Evolutionary conservation across 495 filamentous ascomycete species (phyloP), one percentile per base, ranked within the genome.

Genomic region (Talaromyces trachyspermus): DNA sequence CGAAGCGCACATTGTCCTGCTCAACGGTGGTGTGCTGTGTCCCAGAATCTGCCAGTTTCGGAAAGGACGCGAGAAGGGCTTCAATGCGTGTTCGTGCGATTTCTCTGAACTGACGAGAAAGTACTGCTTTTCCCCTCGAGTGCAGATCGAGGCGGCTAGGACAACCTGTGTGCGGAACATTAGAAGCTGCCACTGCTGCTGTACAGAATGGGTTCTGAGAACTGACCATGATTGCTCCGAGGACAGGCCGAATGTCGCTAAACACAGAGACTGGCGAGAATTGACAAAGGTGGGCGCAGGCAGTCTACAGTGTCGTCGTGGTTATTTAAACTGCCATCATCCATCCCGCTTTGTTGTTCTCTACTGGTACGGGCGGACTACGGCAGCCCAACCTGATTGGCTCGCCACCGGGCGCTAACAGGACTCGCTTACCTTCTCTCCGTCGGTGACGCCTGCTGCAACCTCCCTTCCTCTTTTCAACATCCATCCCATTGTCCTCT

Each of bases 1-100:
- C 92, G 62, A 95, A 98, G 64, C 92, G 92, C 55, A 98, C 92
- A 76, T 95, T 96, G 74, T 98, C 92, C 64, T 95, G 91, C 66
- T 98, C 92, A 43, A 95, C 89, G 11, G 87, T 98, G 6, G 92
- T 98, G 64, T 98, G 92, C 62, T 98, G 92, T 41, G 89, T 94
- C 36, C 88, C 86, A 11, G 85, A 85, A 65, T 95, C 89, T 48
- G 91, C 89, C 47, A 96, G 88, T 65, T 96, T 97, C 33, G 92
- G 92, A 66, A 98, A 97, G 1, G 89, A 89, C 49, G 92, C 94
- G 23, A 98, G 82, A 27, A 98, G 79, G 33, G 88, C 94, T 72
- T 98, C 94, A 62, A 97, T 89, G 62, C 92, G 81, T 17, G 92
- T 95, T 54, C 94, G 81, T 54, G 90, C 84, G 71, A 98, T 95